Base-by-base conservation (phyloP, 2,329 filamentous ascomycete species). In the Aspergillus jensenii region DNA sequence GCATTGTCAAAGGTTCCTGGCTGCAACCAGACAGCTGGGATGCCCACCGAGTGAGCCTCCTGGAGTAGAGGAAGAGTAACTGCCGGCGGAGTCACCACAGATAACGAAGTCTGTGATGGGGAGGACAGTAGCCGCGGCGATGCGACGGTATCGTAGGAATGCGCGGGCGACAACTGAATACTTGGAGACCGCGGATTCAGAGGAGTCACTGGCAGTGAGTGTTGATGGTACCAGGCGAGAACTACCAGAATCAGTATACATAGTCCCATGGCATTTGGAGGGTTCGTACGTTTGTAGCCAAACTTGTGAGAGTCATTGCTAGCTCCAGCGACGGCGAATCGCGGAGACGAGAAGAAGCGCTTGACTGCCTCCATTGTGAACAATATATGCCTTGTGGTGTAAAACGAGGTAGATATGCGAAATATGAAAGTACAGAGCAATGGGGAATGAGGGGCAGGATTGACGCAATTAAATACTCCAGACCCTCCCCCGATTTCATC, bases 271-370 rank as follows among this genome's bases (percentile, higher is more conserved):
- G 31, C 27, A 31, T 31, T 23, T 17, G 19, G 17, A 52, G 27
- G 46, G 45, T 40, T 69, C 79, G 58, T 75, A 93, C 92, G 87
- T 80, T 91, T 93, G 76, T 96, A 89, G 23, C 95, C 93, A 70
- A 90, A 97, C 75, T 96, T 97, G 71, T 82, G 79, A 41, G 89
- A 81, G 76, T 96, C 91, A 52, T 90, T 90, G 72, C 89, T 93
- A 39, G 93, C 93, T 67, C 93, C 93, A 19, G 93, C 91, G 27
- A 97, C 93, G 58, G 93, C 93, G 74, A 93, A 96, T 64, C 84
- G 81, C 25, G 88, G 85, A 7, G 88, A 89, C 3, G 85, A 82
- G 79, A 97, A 96, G 82, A 97, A 97, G 12, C 82, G 82, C 62
- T 86, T 87, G 46, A 91, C 87, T 46, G 89, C 84, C 17, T 69